Evolutionary conservation across 2,329 filamentous ascomycete genomes (phyloP).

Genomic region (Botrytis squamosa): DNA sequence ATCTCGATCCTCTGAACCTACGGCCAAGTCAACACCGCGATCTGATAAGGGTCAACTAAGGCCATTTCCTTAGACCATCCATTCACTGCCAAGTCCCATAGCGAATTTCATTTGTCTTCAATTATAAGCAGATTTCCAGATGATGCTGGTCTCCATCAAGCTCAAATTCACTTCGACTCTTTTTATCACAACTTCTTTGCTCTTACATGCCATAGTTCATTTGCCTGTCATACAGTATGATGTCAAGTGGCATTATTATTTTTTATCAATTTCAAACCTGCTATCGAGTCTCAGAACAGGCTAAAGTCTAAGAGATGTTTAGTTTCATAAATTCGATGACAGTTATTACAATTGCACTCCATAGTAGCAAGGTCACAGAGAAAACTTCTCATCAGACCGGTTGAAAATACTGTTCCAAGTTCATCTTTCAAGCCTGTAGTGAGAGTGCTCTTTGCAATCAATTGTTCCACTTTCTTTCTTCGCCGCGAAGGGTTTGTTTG

Average conservation of each 20-base stretch:
- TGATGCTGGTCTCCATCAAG: background rate
- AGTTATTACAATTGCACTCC: background rate
- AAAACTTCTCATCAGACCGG: background rate
- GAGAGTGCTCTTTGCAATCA: background rate
- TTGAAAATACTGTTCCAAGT: background rate
- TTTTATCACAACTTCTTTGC: background rate
- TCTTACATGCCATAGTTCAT: background rate
- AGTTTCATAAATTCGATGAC: background rate
- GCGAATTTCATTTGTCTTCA: too few relatives aligned
- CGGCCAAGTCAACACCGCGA: background rate
- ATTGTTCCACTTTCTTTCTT: background rate
- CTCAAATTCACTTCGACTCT: background rate
- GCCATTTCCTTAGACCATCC: background rate
- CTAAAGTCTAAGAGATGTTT: fast-evolving
- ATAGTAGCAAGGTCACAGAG: background rate
- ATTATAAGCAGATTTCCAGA: background rate
- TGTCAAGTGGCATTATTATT: background rate
- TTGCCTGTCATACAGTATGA: background rate
- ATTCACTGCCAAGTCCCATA: background rate
- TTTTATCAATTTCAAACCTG: background rate
- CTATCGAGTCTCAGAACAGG: background rate
- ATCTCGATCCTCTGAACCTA: background rate
- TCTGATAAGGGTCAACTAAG: too few relatives aligned
- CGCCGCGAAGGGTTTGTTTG: background rate
- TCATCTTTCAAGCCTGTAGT: background rate